Evolutionary conservation across 768 basidiomycete genomes (phyloP).

Genomic region (Daedaleopsis nitida): DNA sequence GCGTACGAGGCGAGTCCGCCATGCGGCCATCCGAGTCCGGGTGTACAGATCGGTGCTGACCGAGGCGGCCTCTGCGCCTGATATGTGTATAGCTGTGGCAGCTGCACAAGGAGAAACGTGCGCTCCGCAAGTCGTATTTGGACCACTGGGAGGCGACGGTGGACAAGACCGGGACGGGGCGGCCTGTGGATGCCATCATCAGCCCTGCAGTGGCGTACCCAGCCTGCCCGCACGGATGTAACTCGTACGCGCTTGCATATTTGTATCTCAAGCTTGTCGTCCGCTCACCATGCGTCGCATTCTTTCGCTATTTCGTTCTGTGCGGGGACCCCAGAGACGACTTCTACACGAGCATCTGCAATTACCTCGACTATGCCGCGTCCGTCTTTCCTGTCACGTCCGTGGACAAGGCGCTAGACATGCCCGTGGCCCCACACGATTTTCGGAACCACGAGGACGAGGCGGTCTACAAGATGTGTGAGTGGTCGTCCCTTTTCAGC

Average conservation of each 20-base stretch:
- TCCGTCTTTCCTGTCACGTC: slow-evolving; percentile 49
- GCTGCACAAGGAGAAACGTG: slow-evolving; percentile 43
- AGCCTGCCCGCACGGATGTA: slow-evolving; percentile 47
- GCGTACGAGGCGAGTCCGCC: slow-evolving; percentile 27
- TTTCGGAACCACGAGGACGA: slow-evolving; percentile 48
- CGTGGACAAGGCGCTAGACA: slow-evolving; percentile 46
- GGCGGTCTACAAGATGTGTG: slow-evolving; percentile 47
- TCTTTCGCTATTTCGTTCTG: slow-evolving; percentile 15
- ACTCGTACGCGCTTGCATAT: slow-evolving; percentile 33
- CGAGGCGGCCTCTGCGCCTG: too few relatives aligned
- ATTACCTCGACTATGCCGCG: slow-evolving; percentile 48
- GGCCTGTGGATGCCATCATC: slow-evolving; percentile 57
- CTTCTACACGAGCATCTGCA: slow-evolving; percentile 50
- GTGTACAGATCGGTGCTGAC: too few relatives aligned
- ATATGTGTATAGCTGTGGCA: slow-evolving; percentile 43
- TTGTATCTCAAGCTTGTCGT: neutral
- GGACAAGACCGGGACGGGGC: slow-evolving; percentile 45
- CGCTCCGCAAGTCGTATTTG: slow-evolving; percentile 46
- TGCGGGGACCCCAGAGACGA: slow-evolving; percentile 32
- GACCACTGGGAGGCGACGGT: slow-evolving; percentile 51
- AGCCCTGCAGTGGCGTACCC: slow-evolving; percentile 45
- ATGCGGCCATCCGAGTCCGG: too few relatives aligned
- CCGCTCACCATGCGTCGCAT: slow-evolving; percentile 11
- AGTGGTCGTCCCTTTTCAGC: slow-evolving; percentile 22
- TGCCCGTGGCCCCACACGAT: slow-evolving; percentile 34